Percentiles rank a stretch among this genome's conserved stretches.
phyloP scores from a whole-genome alignment of 495 filamentous ascomycete genomes.

The Glarea lozoyensis region DNA sequence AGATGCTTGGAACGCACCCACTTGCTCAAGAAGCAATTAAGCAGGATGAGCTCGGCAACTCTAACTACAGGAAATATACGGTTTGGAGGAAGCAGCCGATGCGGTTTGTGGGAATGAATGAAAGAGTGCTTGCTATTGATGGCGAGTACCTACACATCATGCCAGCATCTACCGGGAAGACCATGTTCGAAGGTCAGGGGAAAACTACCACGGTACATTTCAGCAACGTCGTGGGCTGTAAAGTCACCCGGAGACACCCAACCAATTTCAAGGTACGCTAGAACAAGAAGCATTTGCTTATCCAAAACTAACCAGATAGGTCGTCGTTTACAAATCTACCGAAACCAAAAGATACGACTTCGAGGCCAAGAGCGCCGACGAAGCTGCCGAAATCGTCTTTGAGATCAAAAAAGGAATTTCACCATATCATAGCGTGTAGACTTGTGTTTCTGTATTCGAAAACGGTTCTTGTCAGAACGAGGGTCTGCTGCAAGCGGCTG shows the following conservation, averaged over 20 bases:
- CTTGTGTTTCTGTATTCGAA: neutral
- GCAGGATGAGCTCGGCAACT: slow-evolving; percentile 58
- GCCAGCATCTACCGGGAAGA: slow-evolving; percentile 52
- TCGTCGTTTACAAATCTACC: slow-evolving; percentile 70
- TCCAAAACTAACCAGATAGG: slow-evolving; percentile 23
- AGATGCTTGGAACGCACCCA: slow-evolving; percentile 59
- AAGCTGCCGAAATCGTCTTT: slow-evolving; percentile 81
- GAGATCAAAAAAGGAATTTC: slow-evolving; percentile 72
- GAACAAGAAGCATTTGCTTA: neutral
- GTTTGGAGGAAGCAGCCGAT: slow-evolving; percentile 92
- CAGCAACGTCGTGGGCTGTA: slow-evolving; percentile 85
- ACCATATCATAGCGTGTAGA: slow-evolving; percentile 32
- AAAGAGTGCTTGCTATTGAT: slow-evolving; percentile 80
- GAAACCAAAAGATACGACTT: slow-evolving; percentile 97
- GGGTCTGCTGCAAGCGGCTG: neutral
- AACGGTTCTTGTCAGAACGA: neutral
- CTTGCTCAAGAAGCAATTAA: slow-evolving; percentile 58
- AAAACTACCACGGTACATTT: slow-evolving; percentile 92
- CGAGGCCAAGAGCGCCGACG: slow-evolving; percentile 68
- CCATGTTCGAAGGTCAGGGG: slow-evolving; percentile 55
- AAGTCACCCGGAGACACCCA: slow-evolving; percentile 82
- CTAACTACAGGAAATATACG: slow-evolving; percentile 70
- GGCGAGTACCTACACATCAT: slow-evolving; percentile 95
- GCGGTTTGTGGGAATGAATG: slow-evolving; percentile 78
- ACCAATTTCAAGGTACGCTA: slow-evolving; percentile 72